Conservation (phyloP, 257 asterid species). For the Solanum pennellii region DNA sequence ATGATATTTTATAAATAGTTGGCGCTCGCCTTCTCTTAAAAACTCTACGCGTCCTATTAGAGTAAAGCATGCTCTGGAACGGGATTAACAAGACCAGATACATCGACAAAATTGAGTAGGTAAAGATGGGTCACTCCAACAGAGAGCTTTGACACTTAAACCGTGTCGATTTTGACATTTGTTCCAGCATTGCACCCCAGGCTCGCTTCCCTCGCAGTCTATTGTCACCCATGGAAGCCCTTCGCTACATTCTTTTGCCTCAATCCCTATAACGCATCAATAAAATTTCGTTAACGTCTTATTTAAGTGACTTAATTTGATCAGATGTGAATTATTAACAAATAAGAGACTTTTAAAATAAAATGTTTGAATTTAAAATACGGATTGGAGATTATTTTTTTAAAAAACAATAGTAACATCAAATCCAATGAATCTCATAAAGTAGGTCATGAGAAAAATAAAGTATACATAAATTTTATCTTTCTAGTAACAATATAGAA, state of each 20-base stretch:
- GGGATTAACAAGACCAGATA: background rate
- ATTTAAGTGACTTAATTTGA: too few relatives aligned
- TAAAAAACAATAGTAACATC: too few relatives aligned
- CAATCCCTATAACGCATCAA: background rate
- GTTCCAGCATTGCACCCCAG: background rate
- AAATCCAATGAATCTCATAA: too few relatives aligned
- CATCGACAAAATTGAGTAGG: background rate
- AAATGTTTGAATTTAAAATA: too few relatives aligned
- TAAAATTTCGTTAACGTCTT: background rate
- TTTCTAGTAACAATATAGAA: too few relatives aligned
- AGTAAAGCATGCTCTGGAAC: background rate
- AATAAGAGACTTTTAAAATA: too few relatives aligned
- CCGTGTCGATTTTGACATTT: constrained; percentile 4
- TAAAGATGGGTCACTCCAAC: background rate
- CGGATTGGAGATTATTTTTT: too few relatives aligned
- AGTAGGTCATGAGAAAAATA: too few relatives aligned
- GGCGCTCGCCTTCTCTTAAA: background rate
- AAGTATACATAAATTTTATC: too few relatives aligned
- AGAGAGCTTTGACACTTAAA: background rate
- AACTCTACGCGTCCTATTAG: background rate
- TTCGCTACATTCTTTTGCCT: background rate
- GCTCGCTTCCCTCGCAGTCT: background rate
- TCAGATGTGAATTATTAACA: too few relatives aligned
- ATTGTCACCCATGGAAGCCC: background rate
- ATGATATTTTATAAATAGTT: background rate